Conservation (phyloP, 2,329 filamentous ascomycete genomes). For the Apiospora koreana region DNA sequence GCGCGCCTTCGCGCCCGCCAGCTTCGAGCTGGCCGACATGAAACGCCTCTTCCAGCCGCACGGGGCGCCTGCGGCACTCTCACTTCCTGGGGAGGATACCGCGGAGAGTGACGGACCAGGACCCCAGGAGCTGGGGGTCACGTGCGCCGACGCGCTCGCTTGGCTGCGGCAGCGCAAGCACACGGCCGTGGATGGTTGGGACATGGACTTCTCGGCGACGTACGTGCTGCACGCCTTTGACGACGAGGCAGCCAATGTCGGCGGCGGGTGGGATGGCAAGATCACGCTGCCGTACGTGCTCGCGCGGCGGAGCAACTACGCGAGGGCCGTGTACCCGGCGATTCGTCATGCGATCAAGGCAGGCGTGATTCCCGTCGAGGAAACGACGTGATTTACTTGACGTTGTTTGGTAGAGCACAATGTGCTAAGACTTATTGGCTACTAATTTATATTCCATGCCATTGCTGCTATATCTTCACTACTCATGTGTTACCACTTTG, state of each 20-base stretch:
- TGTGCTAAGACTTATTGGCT: not conserved
- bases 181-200: slow-evolving; percentile 18
- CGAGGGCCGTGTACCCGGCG: slow-evolving; percentile 21
- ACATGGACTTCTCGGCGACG: slow-evolving; percentile 28
- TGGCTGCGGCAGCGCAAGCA: slow-evolving; percentile 19
- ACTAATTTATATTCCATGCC: not conserved
- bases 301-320: slow-evolving; percentile 21
- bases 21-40: not conserved
- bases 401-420: not conserved
- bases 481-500: too few relatives aligned
- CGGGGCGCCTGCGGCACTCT: not conserved
- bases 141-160: not conserved
- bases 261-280: slow-evolving; percentile 21
- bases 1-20: slow-evolving; percentile 5
- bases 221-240: slow-evolving; percentile 28
- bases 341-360: slow-evolving; percentile 19
- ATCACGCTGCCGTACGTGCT: slow-evolving; percentile 24
- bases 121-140: not conserved
- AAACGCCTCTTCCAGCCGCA: not conserved
- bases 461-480: not conserved
- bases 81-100: too few relatives aligned
- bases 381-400: not conserved
- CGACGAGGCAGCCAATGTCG: slow-evolving; percentile 9
- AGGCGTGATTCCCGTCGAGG: slow-evolving; percentile 14
- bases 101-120: not conserved